Conservation (phyloP, 345 rosid species). For the Dovyalis caffra region DNA sequence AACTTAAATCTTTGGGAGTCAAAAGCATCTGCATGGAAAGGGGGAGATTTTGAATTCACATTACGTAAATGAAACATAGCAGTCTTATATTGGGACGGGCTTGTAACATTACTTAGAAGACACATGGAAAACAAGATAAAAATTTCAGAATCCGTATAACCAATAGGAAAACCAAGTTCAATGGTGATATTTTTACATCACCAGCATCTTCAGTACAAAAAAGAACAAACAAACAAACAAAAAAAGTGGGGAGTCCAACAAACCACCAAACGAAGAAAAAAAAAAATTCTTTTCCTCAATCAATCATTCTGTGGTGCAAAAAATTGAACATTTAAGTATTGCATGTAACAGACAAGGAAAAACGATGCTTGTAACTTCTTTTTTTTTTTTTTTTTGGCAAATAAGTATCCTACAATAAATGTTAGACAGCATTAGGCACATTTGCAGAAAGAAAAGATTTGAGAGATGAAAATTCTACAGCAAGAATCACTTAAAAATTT, state of each 20-base stretch:
- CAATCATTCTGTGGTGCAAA: background rate
- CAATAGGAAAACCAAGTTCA: background rate
- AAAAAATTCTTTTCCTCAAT: background rate
- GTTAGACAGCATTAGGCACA: too few species aligned
- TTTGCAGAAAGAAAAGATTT: background rate
- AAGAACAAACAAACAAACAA: background rate
- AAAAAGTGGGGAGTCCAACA: background rate
- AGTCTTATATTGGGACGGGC: background rate
- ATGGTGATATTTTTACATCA: background rate
- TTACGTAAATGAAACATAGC: background rate
- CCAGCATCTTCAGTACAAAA: background rate
- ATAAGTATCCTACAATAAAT: too few species aligned
- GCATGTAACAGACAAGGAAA: background rate
- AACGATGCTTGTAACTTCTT: too few species aligned
- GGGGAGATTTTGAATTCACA: conserved; percentile 1
- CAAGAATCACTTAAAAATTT: background rate
- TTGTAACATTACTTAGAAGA: background rate
- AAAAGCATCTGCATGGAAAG: conserved; percentile 56
- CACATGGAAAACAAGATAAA: background rate
- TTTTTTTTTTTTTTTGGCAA: too few species aligned
- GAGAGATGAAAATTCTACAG: background rate
- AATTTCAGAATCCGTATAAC: background rate
- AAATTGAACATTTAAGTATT: background rate
- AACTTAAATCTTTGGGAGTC: conserved; percentile 88
- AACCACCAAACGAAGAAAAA: background rate